phyloP scores from a whole-genome alignment of 805 yeast genomes.

The Metschnikowia sp. region DNA sequence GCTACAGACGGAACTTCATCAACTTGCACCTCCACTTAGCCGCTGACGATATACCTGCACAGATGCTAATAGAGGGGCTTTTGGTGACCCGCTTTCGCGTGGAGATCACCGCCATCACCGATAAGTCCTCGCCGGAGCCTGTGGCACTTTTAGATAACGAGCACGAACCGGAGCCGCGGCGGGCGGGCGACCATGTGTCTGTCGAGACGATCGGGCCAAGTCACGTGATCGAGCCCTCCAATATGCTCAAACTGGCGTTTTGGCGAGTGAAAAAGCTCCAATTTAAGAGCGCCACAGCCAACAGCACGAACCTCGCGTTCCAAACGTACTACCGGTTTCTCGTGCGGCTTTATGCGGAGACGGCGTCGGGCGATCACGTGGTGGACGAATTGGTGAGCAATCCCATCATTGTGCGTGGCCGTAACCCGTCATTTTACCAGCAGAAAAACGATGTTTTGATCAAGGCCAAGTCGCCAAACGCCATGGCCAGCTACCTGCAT shows the following conservation, averaged over 20 bases:
- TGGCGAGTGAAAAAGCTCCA: slow-evolving; percentile 41
- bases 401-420: slow-evolving; percentile 56
- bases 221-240: slow-evolving; percentile 8
- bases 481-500: slow-evolving; percentile 7
- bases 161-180: slow-evolving; percentile 12
- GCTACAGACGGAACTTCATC: slow-evolving; percentile 44
- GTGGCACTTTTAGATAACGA: slow-evolving; percentile 21
- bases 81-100: slow-evolving; percentile 28
- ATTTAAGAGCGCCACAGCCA: slow-evolving; percentile 51
- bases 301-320: slow-evolving; percentile 44
- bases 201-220: slow-evolving; percentile 9
- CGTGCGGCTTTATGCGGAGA: slow-evolving; percentile 12
- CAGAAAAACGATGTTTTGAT: slow-evolving; percentile 50
- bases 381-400: slow-evolving; percentile 10
- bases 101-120: slow-evolving; percentile 36
- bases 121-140: slow-evolving; percentile 21
- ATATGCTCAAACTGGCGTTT: slow-evolving; percentile 22
- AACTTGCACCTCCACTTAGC: slow-evolving; percentile 17
- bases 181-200: slow-evolving; percentile 3
- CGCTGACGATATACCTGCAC: neutral
- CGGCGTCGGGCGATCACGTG: slow-evolving; percentile 6
- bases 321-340: slow-evolving; percentile 42
- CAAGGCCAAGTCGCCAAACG: slow-evolving; percentile 18
- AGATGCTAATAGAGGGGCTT: slow-evolving; percentile 4
- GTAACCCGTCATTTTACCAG: slow-evolving; percentile 59